Evolutionary conservation across 225 moss, liverwort and hornwort species (phyloP).

Genomic region (Climacium dendroides): DNA sequence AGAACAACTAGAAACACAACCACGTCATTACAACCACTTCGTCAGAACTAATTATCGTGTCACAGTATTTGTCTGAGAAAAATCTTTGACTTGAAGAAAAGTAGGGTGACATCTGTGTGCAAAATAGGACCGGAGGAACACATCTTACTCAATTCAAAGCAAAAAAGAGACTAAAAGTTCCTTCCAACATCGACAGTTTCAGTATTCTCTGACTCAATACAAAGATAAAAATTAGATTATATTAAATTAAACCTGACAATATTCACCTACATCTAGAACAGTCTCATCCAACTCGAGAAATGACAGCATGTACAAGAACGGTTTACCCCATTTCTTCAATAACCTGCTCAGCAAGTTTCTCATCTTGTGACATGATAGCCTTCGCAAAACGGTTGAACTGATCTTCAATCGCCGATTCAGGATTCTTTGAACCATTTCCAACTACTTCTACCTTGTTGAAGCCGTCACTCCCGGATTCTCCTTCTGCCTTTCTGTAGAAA

Average conservation of each 20-base stretch:
- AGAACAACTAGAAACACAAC: background rate
- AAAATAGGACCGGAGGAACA: background rate
- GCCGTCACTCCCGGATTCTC: slow-evolving; percentile 16
- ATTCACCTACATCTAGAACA: background rate
- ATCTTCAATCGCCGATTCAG: slow-evolving; percentile 45
- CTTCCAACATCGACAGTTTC: background rate
- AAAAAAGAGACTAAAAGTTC: background rate
- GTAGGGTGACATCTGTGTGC: background rate
- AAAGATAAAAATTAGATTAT: background rate
- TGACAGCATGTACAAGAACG: background rate
- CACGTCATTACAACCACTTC: background rate
- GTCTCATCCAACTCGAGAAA: background rate
- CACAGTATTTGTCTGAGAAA: background rate
- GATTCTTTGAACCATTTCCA: slow-evolving; percentile 25
- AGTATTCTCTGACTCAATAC: background rate
- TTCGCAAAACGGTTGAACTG: slow-evolving; percentile 79
- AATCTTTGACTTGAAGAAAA: background rate
- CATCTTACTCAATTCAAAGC: background rate
- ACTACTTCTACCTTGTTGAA: slow-evolving; percentile 30
- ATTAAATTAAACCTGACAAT: background rate
- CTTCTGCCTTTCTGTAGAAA: slow-evolving; percentile 25
- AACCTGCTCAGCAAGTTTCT: slow-evolving; percentile 65
- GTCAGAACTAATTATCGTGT: background rate
- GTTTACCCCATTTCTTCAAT: slow-evolving; percentile 81
- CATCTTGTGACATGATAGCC: slow-evolving; percentile 66